phyloP scores from a whole-genome alignment of 106 monocot genomes.

The Hemerocallis citrina region DNA sequence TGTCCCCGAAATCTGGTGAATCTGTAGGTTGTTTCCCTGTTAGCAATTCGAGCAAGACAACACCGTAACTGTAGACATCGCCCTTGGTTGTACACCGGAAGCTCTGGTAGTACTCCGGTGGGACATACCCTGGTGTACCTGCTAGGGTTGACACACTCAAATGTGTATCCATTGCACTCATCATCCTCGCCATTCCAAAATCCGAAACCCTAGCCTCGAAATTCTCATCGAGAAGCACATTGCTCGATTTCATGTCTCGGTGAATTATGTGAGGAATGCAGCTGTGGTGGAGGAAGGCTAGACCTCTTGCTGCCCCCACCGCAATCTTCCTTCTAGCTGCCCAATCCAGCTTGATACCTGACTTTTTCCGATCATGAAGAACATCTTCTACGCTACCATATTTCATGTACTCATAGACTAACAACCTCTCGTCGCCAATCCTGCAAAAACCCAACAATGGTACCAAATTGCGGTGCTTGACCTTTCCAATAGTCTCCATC shows the following conservation, averaged over 20 bases:
- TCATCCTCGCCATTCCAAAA: conserved; percentile 84
- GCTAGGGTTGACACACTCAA: conserved; percentile 71
- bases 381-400: conserved; percentile 80
- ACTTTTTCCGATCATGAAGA: conserved; percentile 40
- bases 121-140: conserved; percentile 84
- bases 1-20: conserved; percentile 71
- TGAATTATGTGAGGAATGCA: conserved; percentile 96
- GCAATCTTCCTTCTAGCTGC: conserved; percentile 63
- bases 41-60: conserved; percentile 68
- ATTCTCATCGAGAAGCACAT: conserved; percentile 69
- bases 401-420: conserved; percentile 88
- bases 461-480: conserved; percentile 86
- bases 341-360: conserved; percentile 53
- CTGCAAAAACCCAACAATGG: conserved; percentile 82
- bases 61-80: conserved; percentile 88
- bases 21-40: conserved; percentile 65
- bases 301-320: conserved; percentile 61
- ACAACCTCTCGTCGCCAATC: conserved; percentile 60
- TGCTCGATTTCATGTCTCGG: conserved; percentile 95
- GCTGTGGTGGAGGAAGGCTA: conserved; percentile 84
- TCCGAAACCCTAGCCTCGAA: conserved; percentile 81
- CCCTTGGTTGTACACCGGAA: conserved; percentile 87
- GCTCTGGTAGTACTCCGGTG: conserved; percentile 92
- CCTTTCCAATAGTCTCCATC: conserved; percentile 89
- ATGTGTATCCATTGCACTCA: conserved; percentile 80